These are phyloP conservation scores for Suhomyces terraborum DNA, from an alignment of 1,139 yeast species.

Conservation along the genomic window DNA sequence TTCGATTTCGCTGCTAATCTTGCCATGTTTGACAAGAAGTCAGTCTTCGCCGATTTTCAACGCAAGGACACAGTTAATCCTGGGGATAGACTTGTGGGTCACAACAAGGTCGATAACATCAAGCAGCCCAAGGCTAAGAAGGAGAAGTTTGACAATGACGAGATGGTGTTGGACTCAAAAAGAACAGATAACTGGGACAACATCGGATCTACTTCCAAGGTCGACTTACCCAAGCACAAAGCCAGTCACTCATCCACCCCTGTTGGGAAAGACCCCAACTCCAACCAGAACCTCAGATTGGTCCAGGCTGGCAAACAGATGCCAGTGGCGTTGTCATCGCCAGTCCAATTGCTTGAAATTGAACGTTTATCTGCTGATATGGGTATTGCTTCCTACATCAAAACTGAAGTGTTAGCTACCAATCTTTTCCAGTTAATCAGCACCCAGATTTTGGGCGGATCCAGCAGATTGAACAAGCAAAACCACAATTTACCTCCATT, in stretches of 20 bases:
- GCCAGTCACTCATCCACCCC: slow-evolving; percentile 12
- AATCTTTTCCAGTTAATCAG: slow-evolving; percentile 64
- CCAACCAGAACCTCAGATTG: slow-evolving; percentile 21
- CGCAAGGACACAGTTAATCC: slow-evolving; percentile 63
- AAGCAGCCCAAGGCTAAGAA: slow-evolving; percentile 33
- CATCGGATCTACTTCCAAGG: slow-evolving; percentile 29
- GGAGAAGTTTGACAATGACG: slow-evolving; percentile 64
- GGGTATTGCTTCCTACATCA: slow-evolving; percentile 49
- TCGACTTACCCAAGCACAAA: slow-evolving; percentile 10
- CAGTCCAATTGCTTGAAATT: slow-evolving; percentile 79
- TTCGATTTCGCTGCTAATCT: slow-evolving; percentile 87
- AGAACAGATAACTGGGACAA: slow-evolving; percentile 57
- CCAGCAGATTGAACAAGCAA: slow-evolving; percentile 52
- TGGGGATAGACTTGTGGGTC: slow-evolving; percentile 69
- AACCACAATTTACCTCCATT: slow-evolving; percentile 82
- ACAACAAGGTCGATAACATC: slow-evolving; percentile 51
- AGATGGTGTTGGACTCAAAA: slow-evolving; percentile 64
- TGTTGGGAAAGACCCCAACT: slow-evolving; percentile 6
- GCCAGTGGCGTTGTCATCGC: slow-evolving; percentile 65
- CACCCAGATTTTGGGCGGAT: slow-evolving; percentile 64
- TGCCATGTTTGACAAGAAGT: slow-evolving; percentile 77
- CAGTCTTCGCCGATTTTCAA: slow-evolving; percentile 77
- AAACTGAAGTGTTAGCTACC: slow-evolving; percentile 73
- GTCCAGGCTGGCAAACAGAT: slow-evolving; percentile 26
- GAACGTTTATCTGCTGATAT: slow-evolving; percentile 63